Evolutionary conservation across 2,329 filamentous ascomycete genomes (phyloP).

Genomic region (Hirsutella minnesotensis): DNA sequence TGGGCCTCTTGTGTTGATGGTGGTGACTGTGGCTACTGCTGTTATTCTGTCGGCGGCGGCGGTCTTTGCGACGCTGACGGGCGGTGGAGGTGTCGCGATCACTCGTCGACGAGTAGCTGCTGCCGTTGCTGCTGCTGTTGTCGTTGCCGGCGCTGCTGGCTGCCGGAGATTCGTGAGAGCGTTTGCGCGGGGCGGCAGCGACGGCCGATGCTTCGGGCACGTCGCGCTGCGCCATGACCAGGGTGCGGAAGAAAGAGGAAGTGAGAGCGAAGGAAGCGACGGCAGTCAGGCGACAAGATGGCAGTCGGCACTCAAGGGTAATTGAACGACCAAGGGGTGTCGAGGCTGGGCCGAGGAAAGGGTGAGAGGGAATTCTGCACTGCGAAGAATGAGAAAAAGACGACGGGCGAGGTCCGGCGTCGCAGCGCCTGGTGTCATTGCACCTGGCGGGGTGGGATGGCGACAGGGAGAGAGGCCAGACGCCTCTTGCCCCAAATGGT

Average conservation of each 20-base stretch:
- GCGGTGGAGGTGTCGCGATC: background rate
- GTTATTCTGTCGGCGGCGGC: background rate
- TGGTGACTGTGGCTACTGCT: background rate
- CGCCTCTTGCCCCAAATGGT: too few relatives aligned
- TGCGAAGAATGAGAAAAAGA: too few relatives aligned
- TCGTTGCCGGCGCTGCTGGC: background rate
- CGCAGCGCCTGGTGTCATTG: too few relatives aligned
- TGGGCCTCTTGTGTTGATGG: background rate
- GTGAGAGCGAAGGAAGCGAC: background rate
- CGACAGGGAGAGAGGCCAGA: too few relatives aligned
- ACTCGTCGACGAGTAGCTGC: background rate
- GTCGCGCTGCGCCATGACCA: background rate
- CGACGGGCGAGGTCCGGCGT: too few relatives aligned
- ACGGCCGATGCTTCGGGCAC: constrained; percentile 1
- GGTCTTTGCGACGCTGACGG: background rate
- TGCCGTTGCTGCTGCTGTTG: background rate
- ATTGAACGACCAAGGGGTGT: too few relatives aligned
- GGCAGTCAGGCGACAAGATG: too few relatives aligned
- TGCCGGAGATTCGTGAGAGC: background rate
- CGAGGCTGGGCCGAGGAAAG: too few relatives aligned
- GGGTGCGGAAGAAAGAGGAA: background rate
- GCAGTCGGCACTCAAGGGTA: too few relatives aligned
- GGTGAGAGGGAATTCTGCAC: too few relatives aligned
- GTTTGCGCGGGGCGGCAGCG: background rate
- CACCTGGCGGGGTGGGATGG: too few relatives aligned